Evolutionary conservation across 139 green algal genomes (phyloP).

Genomic region (Closterium sp.): DNA sequence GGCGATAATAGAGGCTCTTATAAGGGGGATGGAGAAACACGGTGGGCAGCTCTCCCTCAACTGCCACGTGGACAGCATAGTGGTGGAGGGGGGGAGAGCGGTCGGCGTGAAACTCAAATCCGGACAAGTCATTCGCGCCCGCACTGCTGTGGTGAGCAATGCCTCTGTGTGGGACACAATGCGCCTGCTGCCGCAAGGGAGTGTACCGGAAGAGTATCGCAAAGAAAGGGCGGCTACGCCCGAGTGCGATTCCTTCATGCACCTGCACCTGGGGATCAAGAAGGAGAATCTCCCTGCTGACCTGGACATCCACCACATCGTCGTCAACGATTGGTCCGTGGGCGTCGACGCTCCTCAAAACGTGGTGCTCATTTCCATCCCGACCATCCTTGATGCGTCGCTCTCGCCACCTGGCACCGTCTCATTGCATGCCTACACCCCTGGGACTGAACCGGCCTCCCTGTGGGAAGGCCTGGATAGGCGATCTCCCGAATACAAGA

Average conservation of each 20-base stretch:
- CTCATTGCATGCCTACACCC: conserved; percentile 60
- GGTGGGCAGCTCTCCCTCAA: conserved; percentile 74
- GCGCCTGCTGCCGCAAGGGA: conserved; percentile 67
- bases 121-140: conserved; percentile 31
- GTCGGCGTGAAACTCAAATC: conserved; percentile 22
- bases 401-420: conserved; percentile 62
- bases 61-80: conserved; percentile 74
- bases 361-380: conserved; percentile 87
- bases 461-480: conserved; percentile 84
- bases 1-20: conserved; percentile 84
- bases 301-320: conserved; percentile 94
- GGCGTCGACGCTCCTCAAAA: conserved; percentile 82
- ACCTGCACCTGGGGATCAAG: conserved; percentile 83
- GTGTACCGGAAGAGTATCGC: conserved; percentile 52
- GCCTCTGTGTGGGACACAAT: conserved; percentile 86
- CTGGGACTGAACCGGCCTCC: conserved; percentile 82
- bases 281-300: conserved; percentile 54
- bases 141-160: conserved; percentile 58
- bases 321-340: conserved; percentile 83
- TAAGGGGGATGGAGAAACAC: conserved; percentile 83
- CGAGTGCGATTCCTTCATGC: conserved; percentile 88
- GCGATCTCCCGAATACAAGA: conserved; percentile 76
- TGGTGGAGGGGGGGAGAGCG: conserved; percentile 45
- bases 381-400: conserved; percentile 71
- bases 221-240: conserved; percentile 57